Base-by-base conservation (phyloP, 306 rosid genomes). In the Luffa acutangula region DNA sequence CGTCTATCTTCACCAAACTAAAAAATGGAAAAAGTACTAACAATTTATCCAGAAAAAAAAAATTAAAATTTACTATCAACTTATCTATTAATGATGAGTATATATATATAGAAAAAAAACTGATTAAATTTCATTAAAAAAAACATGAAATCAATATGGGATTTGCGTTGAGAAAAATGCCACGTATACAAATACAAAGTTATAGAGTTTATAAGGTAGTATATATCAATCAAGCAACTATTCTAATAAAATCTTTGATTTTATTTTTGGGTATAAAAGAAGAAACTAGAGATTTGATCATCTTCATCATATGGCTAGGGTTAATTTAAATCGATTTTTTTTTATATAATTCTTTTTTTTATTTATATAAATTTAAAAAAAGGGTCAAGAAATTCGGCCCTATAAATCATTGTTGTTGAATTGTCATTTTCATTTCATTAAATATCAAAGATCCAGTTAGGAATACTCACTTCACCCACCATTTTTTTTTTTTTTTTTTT, bases 381-480 rank as follows among this genome's bases (percentile, higher is more conserved):
- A 11, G 31, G 75, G 53, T 71, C 76, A 71, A 21, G 37, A 71
- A 45, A 71, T 71, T 21, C 76, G 60, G 60, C 42, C 42, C 46
- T 51, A 73, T 48, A 34, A 74, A 74, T 74, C 46, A 74, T 74
- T 74, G 62, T 74, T 74, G 78, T 74, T 74, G 78, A 74, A 74
- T 74, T 74, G 78, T 74, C 78, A 52, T 52, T 75, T 75, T 75
- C 78, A 75, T 75, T 75, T 51, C 78, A 75, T 51, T 52, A 75
- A 75, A 75, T 75, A 75, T 75, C 63, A 33, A 75, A 75, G 78
- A 75, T 75, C 48, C 45, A 75, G 58, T 75, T 52, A 75, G 9
- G 63, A 75, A 52, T 52, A 34, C 78, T 75, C 78, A 75, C 78
- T 75, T 75, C 78, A 75, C 46, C 56, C 78, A 75, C 31, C 78